These are phyloP conservation scores for Sclerotiophoma versabilis DNA, from an alignment of 2,329 filamentous ascomycete genomes.

Conservation along the genomic window DNA sequence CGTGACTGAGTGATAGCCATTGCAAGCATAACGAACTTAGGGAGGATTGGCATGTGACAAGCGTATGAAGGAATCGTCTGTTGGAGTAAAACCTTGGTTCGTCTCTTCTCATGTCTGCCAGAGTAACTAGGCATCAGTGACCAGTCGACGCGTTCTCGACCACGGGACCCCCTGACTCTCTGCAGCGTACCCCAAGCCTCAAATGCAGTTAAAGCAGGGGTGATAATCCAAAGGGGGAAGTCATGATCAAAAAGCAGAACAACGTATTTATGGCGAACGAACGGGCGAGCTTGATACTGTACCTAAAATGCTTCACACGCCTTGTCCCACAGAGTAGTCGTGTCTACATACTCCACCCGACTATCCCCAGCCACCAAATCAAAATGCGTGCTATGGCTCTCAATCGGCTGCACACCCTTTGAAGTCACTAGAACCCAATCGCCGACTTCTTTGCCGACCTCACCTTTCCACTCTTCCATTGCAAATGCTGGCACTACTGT, in stretches of 20 bases:
- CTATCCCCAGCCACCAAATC: conserved; percentile 9
- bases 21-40: neutral
- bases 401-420: conserved; percentile 1
- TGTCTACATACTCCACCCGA: neutral
- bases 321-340: neutral
- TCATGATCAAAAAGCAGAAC: neutral
- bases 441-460: neutral
- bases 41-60: neutral
- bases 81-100: neutral
- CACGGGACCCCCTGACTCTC: neutral
- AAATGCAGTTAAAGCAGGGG: neutral
- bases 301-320: conserved; percentile 1
- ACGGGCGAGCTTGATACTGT: neutral
- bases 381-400: conserved; percentile 5
- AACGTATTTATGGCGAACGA: neutral
- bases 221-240: neutral
- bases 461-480: conserved; percentile 12
- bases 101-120: neutral
- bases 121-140: neutral
- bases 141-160: neutral
- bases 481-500: conserved; percentile 4
- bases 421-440: conserved; percentile 1
- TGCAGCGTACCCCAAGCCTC: neutral
- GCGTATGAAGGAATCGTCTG: neutral
- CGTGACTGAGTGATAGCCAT: neutral